These are phyloP conservation scores for Wickerhamomyces alni DNA, from an alignment of 805 yeast genomes.

Conservation along the genomic window DNA sequence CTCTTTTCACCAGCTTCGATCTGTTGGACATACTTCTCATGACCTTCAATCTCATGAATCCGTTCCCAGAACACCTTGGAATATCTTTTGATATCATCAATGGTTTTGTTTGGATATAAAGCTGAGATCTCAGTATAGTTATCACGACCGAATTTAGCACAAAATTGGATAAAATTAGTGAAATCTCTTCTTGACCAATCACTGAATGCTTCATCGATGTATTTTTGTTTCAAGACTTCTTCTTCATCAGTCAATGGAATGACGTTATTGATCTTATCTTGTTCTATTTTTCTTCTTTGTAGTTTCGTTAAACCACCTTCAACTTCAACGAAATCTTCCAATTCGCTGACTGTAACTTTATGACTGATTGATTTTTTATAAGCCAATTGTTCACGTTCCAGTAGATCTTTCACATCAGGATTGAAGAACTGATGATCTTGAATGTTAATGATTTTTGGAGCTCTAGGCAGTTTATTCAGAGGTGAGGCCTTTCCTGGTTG, in stretches of 20 bases:
- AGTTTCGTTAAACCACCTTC: constrained; percentile 12
- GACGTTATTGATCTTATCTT: constrained; percentile 50
- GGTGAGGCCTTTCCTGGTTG: constrained; percentile 31
- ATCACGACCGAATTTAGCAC: constrained; percentile 60
- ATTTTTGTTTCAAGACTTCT: constrained; percentile 41
- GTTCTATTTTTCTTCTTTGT: constrained; percentile 28
- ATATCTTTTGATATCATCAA: constrained; percentile 55
- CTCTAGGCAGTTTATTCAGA: constrained; percentile 40
- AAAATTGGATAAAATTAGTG: constrained; percentile 61
- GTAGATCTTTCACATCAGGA: constrained; percentile 40
- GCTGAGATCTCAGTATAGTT: constrained; percentile 43
- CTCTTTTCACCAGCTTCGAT: constrained; percentile 73
- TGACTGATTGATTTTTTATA: constrained; percentile 56
- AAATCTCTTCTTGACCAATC: constrained; percentile 75
- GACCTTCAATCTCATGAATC: constrained; percentile 56
- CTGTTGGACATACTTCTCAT: constrained; percentile 64
- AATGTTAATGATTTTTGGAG: constrained; percentile 58
- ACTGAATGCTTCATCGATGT: constrained; percentile 52
- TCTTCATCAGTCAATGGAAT: constrained; percentile 63
- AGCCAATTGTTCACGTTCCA: constrained; percentile 60
- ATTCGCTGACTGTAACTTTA: constrained; percentile 52
- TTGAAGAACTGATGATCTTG: constrained; percentile 77
- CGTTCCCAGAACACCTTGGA: constrained; percentile 59
- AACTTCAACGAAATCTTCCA: constrained; percentile 43
- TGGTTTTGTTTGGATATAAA: constrained; percentile 49